Conservation (phyloP, 257 asterid genomes). For the Leonotis leonurus region DNA sequence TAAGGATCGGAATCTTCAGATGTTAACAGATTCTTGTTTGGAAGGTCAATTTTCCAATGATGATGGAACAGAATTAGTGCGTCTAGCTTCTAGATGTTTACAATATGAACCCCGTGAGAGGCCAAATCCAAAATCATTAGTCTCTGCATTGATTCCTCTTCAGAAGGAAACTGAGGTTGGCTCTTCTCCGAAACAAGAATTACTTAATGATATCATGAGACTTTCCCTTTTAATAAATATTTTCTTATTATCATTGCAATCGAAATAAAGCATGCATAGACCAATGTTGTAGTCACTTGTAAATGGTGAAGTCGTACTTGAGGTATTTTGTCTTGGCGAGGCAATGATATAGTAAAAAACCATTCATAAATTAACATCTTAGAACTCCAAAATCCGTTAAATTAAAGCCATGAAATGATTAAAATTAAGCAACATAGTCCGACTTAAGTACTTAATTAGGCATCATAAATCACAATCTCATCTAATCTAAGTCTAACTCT, state of each 20-base stretch:
- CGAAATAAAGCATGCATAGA: neutral
- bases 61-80: slow-evolving; percentile 69
- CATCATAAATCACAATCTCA: too few species aligned
- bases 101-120: slow-evolving; percentile 73
- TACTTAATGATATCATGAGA: neutral
- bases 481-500: too few species aligned
- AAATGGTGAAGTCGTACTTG: too few species aligned
- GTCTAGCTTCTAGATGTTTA: slow-evolving; percentile 65
- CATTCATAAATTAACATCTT: too few species aligned
- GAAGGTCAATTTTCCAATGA: slow-evolving; percentile 64
- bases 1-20: slow-evolving; percentile 66
- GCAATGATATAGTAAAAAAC: too few species aligned
- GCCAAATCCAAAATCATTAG: slow-evolving; percentile 59
- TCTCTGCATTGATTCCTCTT: slow-evolving; percentile 62
- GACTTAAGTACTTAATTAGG: too few species aligned
- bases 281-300: too few species aligned
- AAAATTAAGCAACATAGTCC: too few species aligned
- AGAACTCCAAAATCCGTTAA: too few species aligned
- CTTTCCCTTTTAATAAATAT: neutral
- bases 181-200: slow-evolving; percentile 1
- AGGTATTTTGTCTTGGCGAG: too few species aligned
- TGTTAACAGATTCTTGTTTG: slow-evolving; percentile 74
- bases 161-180: slow-evolving; percentile 71
- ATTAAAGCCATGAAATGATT: too few species aligned
- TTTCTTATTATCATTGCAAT: neutral